Base-by-base conservation (phyloP, 352 stramenopile genomes). In the Phytopythium ostracodes region DNA sequence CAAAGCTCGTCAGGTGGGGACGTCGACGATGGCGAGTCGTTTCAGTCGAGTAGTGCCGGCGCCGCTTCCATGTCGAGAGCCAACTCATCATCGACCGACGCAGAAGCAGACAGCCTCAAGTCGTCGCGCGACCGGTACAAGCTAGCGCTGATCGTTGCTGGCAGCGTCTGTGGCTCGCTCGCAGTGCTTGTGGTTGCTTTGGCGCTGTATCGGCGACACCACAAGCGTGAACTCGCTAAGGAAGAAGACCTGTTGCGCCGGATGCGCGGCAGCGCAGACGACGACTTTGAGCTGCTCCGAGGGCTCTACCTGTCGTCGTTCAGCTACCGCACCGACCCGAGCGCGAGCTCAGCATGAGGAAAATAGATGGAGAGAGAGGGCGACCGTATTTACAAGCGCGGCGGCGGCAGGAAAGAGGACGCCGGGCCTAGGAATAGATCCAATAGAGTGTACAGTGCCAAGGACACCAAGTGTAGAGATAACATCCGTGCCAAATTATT, bases 291-390 rank as follows among this genome's bases (percentile, higher is more conserved):
- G 42, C 53, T 81, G 10, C 66, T 81, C 56, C 68, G 50, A n/a
- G 72, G 74, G 36, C 66, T 85, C 29, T 82, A 75, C 42, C 25
- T 81, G 55, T 68, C 77, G 49, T 77, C 71, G 4, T 75, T 70
- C 38, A 73, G 62, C 56, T 68, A 66, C 29, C 60, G 61, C 10
- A 72, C 61, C 24, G 22, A 59, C n/a, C 35, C 53, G 35, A 59
- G 53, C 53, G 53, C 0, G n/a, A 59, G 53, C 33, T 59, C 35
- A 59, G 17, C 15, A 22, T 11, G 40, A 22, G 10, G 35, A n/a
- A 7, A 4, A 22, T 12, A 33, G 24, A 51, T 5, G 11, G 4
- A n/a, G 22, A n/a, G 33, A 29, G 1, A 1, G 24, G 52, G 10
- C 31, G 52, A 47, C 7, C 17, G 18, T 22, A 47, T 25, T 47